phyloP scores from a whole-genome alignment of 345 rosid species.

The Brassica juncea region DNA sequence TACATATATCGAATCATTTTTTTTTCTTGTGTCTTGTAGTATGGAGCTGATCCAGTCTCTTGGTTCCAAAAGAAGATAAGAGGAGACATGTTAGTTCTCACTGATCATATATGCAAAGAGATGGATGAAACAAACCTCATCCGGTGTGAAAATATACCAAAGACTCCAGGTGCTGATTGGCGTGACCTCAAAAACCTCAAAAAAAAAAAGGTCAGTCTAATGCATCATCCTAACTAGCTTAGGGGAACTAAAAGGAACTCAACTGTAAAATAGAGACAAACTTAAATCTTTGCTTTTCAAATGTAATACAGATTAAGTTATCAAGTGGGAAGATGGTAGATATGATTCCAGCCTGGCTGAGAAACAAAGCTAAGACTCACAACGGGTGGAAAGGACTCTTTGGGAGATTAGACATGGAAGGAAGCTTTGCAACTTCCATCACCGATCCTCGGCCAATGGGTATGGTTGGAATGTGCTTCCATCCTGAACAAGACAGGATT shows the following conservation, averaged over 20 bases:
- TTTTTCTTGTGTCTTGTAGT: conserved; percentile 46
- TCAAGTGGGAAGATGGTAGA: conserved; percentile 63
- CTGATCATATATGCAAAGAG: conserved; percentile 76
- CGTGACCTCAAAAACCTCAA: conserved; percentile 60
- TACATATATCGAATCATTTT: background rate
- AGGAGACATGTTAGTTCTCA: conserved; percentile 51
- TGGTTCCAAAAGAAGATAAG: conserved; percentile 81
- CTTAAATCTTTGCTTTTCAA: background rate
- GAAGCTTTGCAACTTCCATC: conserved; percentile 83
- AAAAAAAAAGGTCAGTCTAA: conserved; percentile 47
- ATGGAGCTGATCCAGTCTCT: conserved; percentile 58
- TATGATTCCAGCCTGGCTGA: conserved; percentile 75
- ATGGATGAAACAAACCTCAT: conserved; percentile 79
- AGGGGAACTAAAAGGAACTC: background rate
- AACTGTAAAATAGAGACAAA: background rate
- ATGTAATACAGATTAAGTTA: conserved; percentile 50
- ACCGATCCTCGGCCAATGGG: conserved; percentile 96
- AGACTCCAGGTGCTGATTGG: conserved; percentile 91
- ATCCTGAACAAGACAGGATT: conserved; percentile 87
- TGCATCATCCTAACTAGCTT: background rate
- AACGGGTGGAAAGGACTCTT: conserved; percentile 85
- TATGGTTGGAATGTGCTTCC: conserved; percentile 88
- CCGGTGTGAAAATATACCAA: conserved; percentile 72
- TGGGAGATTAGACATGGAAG: conserved; percentile 92
- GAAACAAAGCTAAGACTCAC: conserved; percentile 69